Percentiles rank a stretch among this genome's conserved stretches.
phyloP scores from a whole-genome alignment of 495 filamentous ascomycete genomes.

The Chaetomium fimeti region DNA sequence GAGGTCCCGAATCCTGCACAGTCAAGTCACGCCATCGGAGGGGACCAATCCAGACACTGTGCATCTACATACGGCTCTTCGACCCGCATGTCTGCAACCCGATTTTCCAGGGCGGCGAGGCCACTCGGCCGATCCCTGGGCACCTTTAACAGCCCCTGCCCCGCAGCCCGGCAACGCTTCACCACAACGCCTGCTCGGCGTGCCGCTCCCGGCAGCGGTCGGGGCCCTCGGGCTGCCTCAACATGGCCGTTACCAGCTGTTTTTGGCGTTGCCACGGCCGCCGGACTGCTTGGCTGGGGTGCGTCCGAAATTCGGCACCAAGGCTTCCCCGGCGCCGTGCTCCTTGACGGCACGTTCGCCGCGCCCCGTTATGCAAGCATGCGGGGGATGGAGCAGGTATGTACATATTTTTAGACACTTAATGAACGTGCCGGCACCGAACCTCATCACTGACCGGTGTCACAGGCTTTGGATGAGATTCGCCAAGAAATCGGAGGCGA shows the following conservation, averaged over 20 bases:
- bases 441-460: neutral
- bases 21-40: neutral
- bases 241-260: constrained; percentile 38
- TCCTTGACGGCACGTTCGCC: constrained; percentile 41
- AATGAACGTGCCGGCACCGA: neutral
- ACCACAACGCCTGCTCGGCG: constrained; percentile 29
- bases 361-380: constrained; percentile 50
- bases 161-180: constrained; percentile 26
- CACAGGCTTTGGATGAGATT: constrained; percentile 51
- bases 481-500: constrained; percentile 58
- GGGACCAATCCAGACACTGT: constrained; percentile 6
- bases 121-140: constrained; percentile 32
- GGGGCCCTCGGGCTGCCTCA: constrained; percentile 24
- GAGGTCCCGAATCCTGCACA: neutral
- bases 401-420: constrained; percentile 21
- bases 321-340: constrained; percentile 35
- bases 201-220: constrained; percentile 17
- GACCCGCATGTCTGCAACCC: constrained; percentile 38
- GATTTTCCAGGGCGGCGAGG: constrained; percentile 32
- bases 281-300: constrained; percentile 46
- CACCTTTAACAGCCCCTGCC: constrained; percentile 4
- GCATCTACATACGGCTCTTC: constrained; percentile 21
- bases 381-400: constrained; percentile 51
- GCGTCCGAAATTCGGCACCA: constrained; percentile 34
- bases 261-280: constrained; percentile 41